Evolutionary conservation across 352 stramenopile genomes (phyloP), one percentile per base, ranked within the genome.

Genomic region (Phytophthora nicotianae): DNA sequence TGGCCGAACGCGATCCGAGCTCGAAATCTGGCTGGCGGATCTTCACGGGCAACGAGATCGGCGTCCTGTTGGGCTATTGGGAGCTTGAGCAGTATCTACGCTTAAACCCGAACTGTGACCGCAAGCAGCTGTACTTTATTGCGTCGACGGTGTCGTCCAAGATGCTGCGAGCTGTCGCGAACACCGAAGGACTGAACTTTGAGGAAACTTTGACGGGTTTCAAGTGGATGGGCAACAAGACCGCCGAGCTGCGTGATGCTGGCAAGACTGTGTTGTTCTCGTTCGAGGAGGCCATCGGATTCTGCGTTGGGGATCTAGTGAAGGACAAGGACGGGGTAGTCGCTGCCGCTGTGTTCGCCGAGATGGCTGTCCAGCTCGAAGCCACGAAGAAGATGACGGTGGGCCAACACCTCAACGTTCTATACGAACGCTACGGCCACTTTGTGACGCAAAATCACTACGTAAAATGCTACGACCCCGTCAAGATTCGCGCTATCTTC

Each of bases 251-350:
- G 42, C 77, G 89, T 46, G 67, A 81, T 11, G 71, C 91, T 54
- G 96, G 93, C 45, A 98, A 98, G 65, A 87, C 68, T 19, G 92
- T 98, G 55, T 65, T 99, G 26, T 98, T 99, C 65, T 90, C 90
- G 14, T 99, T 98, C 62, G 97, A 99, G 85, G 97, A 99, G 74
- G 97, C 97, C 14, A 99, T 99, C 58, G 97, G 97, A 19, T 99
- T 99, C 68, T 98, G 94, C 49, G 91, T 98, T 14, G 96, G 97
- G 21, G 92, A 98, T 64, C 76, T 99, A 2, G 90, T 99, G 23
- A 97, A 97, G 63, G 97, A 99, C 72, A 99, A 99, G 88, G 97
- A 99, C 75, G 97, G 97, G 7, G 89, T 99, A 11, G 93, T 80
- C 32, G 97, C 96, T 16, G 90, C 86, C 11, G 87, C 89, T 4